phyloP scores from a whole-genome alignment of 371 early-diverging fungal genomes.

The Syncephalastrum monosporum region DNA sequence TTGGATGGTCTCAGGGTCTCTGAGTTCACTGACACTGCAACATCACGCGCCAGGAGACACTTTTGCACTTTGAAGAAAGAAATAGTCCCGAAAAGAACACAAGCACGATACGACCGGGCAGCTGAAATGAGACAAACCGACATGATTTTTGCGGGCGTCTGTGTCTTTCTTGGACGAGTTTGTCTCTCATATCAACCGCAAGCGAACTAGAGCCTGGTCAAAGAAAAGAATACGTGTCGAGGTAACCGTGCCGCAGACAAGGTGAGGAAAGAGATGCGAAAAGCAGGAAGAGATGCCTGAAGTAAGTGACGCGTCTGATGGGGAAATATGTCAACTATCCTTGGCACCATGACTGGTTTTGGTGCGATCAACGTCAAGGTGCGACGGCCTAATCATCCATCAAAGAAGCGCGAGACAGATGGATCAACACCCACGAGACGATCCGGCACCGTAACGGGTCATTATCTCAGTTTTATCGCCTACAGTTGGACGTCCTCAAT shows the following conservation, averaged over 20 bases:
- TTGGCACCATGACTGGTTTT: slow-evolving; percentile 10
- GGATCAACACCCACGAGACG: too few relatives aligned
- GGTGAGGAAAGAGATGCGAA: not conserved
- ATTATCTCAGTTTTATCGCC: too few relatives aligned
- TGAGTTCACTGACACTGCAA: slow-evolving; percentile 1
- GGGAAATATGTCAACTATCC: slow-evolving; percentile 1
- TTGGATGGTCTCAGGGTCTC: slow-evolving; percentile 6
- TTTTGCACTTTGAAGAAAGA: slow-evolving; percentile 12
- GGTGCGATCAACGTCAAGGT: slow-evolving; percentile 8
- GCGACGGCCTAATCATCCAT: too few relatives aligned
- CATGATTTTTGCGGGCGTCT: slow-evolving; percentile 11
- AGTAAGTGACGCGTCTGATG: too few relatives aligned
- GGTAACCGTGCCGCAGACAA: slow-evolving; percentile 5
- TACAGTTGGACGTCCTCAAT: too few relatives aligned
- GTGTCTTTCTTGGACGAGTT: slow-evolving; percentile 17
- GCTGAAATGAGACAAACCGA: slow-evolving; percentile 4
- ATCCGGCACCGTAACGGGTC: too few relatives aligned
- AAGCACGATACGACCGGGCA: slow-evolving; percentile 12
- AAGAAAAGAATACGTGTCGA: slow-evolving; percentile 8
- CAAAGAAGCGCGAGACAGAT: too few relatives aligned
- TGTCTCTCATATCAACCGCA: slow-evolving; percentile 18
- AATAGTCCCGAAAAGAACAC: slow-evolving; percentile 8
- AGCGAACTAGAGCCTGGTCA: slow-evolving; percentile 14
- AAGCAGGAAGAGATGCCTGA: too few relatives aligned
- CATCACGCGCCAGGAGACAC: slow-evolving; percentile 4